Base-by-base conservation (phyloP, 306 rosid species). In the Fragaria iinumae region DNA sequence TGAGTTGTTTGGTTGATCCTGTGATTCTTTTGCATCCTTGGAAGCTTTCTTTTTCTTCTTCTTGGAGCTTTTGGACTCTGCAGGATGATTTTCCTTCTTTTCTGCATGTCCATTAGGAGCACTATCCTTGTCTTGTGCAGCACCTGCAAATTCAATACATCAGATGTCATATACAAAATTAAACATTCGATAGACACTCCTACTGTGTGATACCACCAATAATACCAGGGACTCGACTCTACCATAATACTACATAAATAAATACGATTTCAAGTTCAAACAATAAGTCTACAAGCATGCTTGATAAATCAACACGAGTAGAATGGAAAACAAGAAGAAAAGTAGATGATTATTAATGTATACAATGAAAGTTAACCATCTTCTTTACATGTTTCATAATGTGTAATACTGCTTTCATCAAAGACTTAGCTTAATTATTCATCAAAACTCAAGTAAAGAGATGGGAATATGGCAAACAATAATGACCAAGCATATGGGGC, bases 11-110 rank as follows among this genome's bases (percentile, higher is more conserved):
- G 87, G 80, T 48, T 87, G 93, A 71, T 89, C 91, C 69, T 87
- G 88, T 21, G 82, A 71, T 83, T 91, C 97, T 85, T 89, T 92
- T 45, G 18, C 84, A 80, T 95, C 99, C 87, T 95, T 95, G 27
- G 88, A 79, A 59, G 90, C 84, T 86, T 92, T 95, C 97, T 84
- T 95, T 76, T 95, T 95, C 96, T 92, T 95, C 91, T 92, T 95
- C 83, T 87, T 92, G 62, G 97, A 81, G 59, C 63, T 82, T 78
- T 91, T 95, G 73, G 91, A 81, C 85, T 92, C 93, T 4, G 82
- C 63, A 20, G 83, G 66, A 17, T 36, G 77, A 76, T 57, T 83
- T 73, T 89, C 98, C 81, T 88, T 90, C 86, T 88, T 90, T 39
- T 92, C 99, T 2, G 69, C 96, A 76, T 88, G 88, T 27, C 85